These are phyloP conservation scores for Vitis vinifera DNA, from an alignment of 164 flowering plant genomes.

Conservation along the genomic window ASM3070453v1 NC_081805.1:8072001-8072500, in stretches of 20 bases:
- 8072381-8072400: conserved; percentile 27
- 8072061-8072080: conserved; percentile 51
- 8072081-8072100: conserved; percentile 45
- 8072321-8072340: conserved; percentile 64
- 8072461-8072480: conserved; percentile 69
- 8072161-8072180: conserved; percentile 81
- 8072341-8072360: conserved; percentile 63
- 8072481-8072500: conserved; percentile 78
- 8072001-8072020: conserved; percentile 32
- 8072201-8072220: conserved; percentile 48
- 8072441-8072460: conserved; percentile 41
- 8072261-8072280: conserved; percentile 50
- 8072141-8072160: conserved; percentile 50
- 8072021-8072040: conserved; percentile 48
- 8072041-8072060: conserved; percentile 58
- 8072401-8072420: conserved; percentile 65
- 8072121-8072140: conserved; percentile 50
- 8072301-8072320: conserved; percentile 40
- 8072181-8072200: conserved; percentile 49
- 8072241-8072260: conserved; percentile 79
- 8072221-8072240: conserved; percentile 42
- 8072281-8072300: conserved; percentile 43
- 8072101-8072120: conserved; percentile 55
- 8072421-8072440: conserved; percentile 51
- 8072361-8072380: conserved; percentile 50